Evolutionary conservation across 1,284 basidiomycete genomes (phyloP).

Genomic region (Fomitopsis pinicola): DNA sequence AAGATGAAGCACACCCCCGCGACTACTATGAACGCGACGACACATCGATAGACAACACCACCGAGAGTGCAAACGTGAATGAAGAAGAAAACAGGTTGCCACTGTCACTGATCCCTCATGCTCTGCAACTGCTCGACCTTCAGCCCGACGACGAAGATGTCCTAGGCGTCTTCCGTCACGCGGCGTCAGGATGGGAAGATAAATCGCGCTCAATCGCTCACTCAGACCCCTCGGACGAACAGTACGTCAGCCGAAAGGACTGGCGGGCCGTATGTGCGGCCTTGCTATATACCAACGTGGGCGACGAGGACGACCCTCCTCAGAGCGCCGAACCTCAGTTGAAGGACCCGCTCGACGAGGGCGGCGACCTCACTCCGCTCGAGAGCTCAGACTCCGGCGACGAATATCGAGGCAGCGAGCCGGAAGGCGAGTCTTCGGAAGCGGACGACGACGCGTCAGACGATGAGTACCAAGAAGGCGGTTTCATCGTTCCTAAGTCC

Average conservation of each 20-base stretch:
- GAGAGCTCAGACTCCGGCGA: slow-evolving; percentile 18
- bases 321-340: slow-evolving; percentile 21
- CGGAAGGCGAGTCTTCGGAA: slow-evolving; percentile 15
- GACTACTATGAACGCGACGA: slow-evolving; percentile 12
- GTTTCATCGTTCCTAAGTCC: slow-evolving; percentile 14
- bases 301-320: slow-evolving; percentile 26
- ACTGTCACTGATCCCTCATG: slow-evolving; percentile 54
- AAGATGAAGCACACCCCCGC: slow-evolving; percentile 9
- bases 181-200: slow-evolving; percentile 59
- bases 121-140: slow-evolving; percentile 59
- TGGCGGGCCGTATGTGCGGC: slow-evolving; percentile 74
- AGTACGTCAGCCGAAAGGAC: slow-evolving; percentile 52
- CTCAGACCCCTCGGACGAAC: slow-evolving; percentile 16
- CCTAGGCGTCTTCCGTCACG: slow-evolving; percentile 64
- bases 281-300: slow-evolving; percentile 36
- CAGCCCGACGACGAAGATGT: slow-evolving; percentile 65
- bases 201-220: slow-evolving; percentile 3
- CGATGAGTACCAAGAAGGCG: slow-evolving; percentile 30
- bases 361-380: slow-evolving; percentile 18
- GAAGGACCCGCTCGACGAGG: slow-evolving; percentile 9
- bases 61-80: neutral
- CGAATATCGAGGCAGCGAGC: slow-evolving; percentile 23
- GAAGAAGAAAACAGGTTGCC: slow-evolving; percentile 33
- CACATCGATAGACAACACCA: slow-evolving; percentile 9
- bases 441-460: slow-evolving; percentile 20